Evolutionary conservation across 495 filamentous ascomycete species (phyloP).

Genomic region (Cryomyces antarcticus): DNA sequence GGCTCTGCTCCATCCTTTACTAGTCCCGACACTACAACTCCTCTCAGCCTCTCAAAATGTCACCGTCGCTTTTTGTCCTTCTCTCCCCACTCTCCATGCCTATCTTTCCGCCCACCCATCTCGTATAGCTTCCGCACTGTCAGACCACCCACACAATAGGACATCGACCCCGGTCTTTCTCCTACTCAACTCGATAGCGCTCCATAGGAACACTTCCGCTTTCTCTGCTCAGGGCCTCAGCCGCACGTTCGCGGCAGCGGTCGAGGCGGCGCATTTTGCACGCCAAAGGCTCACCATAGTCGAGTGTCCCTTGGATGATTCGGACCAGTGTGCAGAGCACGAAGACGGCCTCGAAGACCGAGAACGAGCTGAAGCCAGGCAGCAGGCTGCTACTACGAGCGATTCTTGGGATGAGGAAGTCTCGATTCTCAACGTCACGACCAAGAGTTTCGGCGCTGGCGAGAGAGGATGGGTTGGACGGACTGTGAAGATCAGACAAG

Average conservation of each 20-base stretch:
- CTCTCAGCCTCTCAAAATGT: constrained; percentile 47
- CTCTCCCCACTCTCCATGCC: constrained; percentile 55
- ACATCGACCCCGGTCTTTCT: constrained; percentile 27
- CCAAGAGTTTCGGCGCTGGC: constrained; percentile 23
- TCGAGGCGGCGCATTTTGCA: constrained; percentile 35
- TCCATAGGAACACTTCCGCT: constrained; percentile 56
- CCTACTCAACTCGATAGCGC: constrained; percentile 41
- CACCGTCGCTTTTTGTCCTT: constrained; percentile 48
- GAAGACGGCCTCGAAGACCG: constrained; percentile 13
- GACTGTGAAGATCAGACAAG: constrained; percentile 39
- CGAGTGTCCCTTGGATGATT: constrained; percentile 6
- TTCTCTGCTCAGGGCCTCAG: constrained; percentile 70
- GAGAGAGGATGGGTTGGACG: constrained; percentile 43
- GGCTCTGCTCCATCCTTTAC: constrained; percentile 14
- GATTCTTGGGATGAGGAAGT: constrained; percentile 21
- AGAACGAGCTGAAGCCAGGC: constrained; percentile 15
- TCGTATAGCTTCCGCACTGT: constrained; percentile 6
- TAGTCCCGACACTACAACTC: constrained; percentile 45
- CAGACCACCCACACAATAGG: neutral
- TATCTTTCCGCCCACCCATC: constrained; percentile 38
- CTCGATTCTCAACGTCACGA: constrained; percentile 20
- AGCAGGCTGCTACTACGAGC: constrained; percentile 4
- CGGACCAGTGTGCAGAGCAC: constrained; percentile 1
- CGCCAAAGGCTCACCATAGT: constrained; percentile 9
- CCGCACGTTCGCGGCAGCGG: constrained; percentile 41